phyloP scores from a whole-genome alignment of 495 filamentous ascomycete species.

The Penicillium waksmanii region DNA sequence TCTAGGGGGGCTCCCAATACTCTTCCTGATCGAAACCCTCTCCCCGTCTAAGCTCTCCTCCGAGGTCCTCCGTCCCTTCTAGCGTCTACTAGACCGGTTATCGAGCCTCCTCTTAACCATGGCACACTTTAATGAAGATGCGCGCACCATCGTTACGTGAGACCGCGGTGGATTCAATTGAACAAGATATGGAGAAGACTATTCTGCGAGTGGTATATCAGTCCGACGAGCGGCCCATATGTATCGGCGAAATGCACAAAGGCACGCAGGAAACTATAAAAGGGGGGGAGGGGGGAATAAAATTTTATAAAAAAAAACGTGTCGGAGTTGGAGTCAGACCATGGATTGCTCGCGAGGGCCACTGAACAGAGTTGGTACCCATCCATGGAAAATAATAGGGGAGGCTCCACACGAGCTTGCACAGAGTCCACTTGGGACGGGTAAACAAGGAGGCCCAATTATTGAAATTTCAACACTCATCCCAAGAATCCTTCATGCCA shows the following conservation, averaged over 20 bases:
- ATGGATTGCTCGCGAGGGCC: slow-evolving; percentile 11
- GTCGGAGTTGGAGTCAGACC: neutral
- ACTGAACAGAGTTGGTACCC: slow-evolving; percentile 18
- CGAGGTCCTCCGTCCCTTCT: slow-evolving; percentile 20
- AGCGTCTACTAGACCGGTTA: slow-evolving; percentile 30
- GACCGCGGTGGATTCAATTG: slow-evolving; percentile 19
- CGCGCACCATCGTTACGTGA: slow-evolving; percentile 18
- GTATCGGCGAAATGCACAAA: too few relatives aligned
- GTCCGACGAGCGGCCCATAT: neutral
- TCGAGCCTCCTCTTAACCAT: slow-evolving; percentile 26
- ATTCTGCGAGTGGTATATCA: neutral
- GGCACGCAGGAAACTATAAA: neutral
- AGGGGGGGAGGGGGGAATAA: slow-evolving; percentile 3
- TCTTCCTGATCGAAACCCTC: slow-evolving; percentile 16
- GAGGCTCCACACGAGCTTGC: slow-evolving; percentile 23
- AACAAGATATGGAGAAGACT: neutral
- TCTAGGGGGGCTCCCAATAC: neutral
- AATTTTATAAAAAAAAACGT: slow-evolving; percentile 3
- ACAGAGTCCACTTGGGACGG: slow-evolving; percentile 15
- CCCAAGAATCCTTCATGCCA: slow-evolving; percentile 7
- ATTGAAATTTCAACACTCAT: slow-evolving; percentile 41
- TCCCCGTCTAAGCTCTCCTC: slow-evolving; percentile 28
- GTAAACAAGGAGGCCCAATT: slow-evolving; percentile 53
- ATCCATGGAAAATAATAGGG: slow-evolving; percentile 19
- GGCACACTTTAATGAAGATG: slow-evolving; percentile 37